A percentile compares a stretch with the other conserved stretches of the same genome.
These are phyloP conservation scores for Penicillium flavigenum DNA, from an alignment of 495 filamentous ascomycete species.

Conservation along the genomic window DNA sequence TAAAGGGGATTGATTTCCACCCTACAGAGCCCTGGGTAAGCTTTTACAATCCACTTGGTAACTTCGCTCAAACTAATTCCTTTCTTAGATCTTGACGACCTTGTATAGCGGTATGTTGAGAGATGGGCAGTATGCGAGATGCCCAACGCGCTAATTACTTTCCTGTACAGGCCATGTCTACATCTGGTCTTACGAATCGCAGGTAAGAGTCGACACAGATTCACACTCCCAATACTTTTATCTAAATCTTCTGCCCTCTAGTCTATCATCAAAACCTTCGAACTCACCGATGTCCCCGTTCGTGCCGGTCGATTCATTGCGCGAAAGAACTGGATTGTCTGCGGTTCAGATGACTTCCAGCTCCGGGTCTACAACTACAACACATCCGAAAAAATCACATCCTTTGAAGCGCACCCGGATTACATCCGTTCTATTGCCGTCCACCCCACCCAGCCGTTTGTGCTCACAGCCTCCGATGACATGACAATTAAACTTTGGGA, in stretches of 20 bases:
- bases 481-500: constrained; percentile 99
- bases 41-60: constrained; percentile 9
- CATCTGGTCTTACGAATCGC: constrained; percentile 99
- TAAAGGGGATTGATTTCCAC: constrained; percentile 97
- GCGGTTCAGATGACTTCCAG: constrained; percentile 98
- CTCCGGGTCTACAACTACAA: constrained; percentile 98
- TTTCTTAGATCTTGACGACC: constrained; percentile 76
- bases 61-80: constrained; percentile 27
- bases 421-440: constrained; percentile 97
- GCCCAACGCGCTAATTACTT: constrained; percentile 28
- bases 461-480: constrained; percentile 96
- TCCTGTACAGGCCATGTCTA: constrained; percentile 77
- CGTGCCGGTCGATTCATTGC: constrained; percentile 96
- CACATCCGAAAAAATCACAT: constrained; percentile 97
- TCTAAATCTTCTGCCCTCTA: constrained; percentile 27
- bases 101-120: constrained; percentile 79
- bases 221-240: neutral
- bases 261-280: constrained; percentile 98
- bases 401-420: constrained; percentile 97
- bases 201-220: constrained; percentile 46
- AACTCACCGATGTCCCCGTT: constrained; percentile 97
- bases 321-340: constrained; percentile 99
- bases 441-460: constrained; percentile 95
- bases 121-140: constrained; percentile 8
- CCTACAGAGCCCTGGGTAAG: constrained; percentile 88